Evolutionary conservation across 306 rosid species (phyloP), one percentile per base, ranked within the genome.

Genomic region (Rosa chinensis): DNA sequence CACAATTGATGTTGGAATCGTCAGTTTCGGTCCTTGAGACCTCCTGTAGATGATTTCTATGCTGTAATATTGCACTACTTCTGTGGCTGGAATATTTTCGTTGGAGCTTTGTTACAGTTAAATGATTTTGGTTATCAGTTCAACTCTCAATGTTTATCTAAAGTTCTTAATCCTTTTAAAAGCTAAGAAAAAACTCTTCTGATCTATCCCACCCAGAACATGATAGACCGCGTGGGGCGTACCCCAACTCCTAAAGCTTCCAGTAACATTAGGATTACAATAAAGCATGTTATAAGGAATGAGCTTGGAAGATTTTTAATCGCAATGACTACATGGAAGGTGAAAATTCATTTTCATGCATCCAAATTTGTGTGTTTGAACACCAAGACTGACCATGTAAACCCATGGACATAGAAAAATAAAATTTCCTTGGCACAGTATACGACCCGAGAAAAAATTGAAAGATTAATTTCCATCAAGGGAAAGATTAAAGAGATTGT

Each of bases 21-120:
- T 28, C 71, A 17, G 20, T 76, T 76, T n/a, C 25, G 37, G 72
- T 44, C 66, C 77, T 20, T 8, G 0, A 32, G 61, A 20, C 72
- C 18, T 40, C 66, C 11, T 76, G 72, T 76, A 47, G 78, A 61
- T 44, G 78, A 48, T 44, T 76, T 76, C 72, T 62, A 49, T 43
- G 37, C n/a, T 47, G 62, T 63, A 62, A 32, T 37, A 32, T 37
- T 47, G 47, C 11, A 9, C 44, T 20, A 37, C 32, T 44, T 75
- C 20, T 76, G 39, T 4, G 45, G 21, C 62, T 9, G 18, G 62
- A 37, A 47, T 20, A 17, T 76, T 62, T 74, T 55, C 28, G 6
- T 62, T 47, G 8, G 13, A 6, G 72, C 72, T 48, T 76, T 63
- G 28, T 20, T 48, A 49, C 72, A 44, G 17, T 48, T 28, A 23